Evolutionary conservation across 139 green algal species (phyloP).

Genomic region (Chlorokybus atmophyticus): DNA sequence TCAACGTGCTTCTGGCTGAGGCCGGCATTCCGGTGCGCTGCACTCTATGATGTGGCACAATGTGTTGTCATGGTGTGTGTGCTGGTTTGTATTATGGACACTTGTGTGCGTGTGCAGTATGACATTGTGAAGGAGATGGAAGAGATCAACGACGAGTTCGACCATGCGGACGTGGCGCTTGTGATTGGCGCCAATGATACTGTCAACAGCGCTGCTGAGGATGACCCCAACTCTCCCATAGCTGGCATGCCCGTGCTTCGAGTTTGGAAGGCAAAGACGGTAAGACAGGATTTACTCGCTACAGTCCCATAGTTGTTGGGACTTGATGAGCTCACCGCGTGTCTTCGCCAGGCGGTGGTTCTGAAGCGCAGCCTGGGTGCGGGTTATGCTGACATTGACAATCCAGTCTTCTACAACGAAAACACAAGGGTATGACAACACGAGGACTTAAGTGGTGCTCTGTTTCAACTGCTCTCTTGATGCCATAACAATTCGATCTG

Average conservation of each 20-base stretch:
- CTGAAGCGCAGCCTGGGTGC: slow-evolving; percentile 74
- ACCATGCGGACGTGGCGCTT: slow-evolving; percentile 56
- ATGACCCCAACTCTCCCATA: slow-evolving; percentile 72
- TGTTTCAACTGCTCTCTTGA: no score
- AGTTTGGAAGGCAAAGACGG: slow-evolving; percentile 21
- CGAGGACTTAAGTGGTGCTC: no score
- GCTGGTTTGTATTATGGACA: no score
- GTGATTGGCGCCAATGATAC: slow-evolving; percentile 67
- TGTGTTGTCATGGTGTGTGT: no score
- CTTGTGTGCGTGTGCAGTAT: no score
- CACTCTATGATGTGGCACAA: no score
- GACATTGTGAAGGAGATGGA: slow-evolving; percentile 49
- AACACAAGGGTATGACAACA: no score
- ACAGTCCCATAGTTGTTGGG: no score
- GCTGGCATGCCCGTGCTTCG: slow-evolving; percentile 59
- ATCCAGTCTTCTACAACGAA: slow-evolving; percentile 70
- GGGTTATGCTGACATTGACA: slow-evolving; percentile 76
- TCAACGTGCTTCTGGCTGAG: slow-evolving; percentile 89
- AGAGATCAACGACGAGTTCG: slow-evolving; percentile 49
- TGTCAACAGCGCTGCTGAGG: slow-evolving; percentile 68
- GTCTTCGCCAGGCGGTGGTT: slow-evolving; percentile 48
- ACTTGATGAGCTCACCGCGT: no score
- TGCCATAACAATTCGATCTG: no score
- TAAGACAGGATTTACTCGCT: no score
- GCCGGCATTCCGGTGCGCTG: slow-evolving; percentile 64